These are phyloP conservation scores for Trypanosoma platydactyli DNA, from an alignment of 208 protist genomes.

Conservation along the genomic window DNA sequence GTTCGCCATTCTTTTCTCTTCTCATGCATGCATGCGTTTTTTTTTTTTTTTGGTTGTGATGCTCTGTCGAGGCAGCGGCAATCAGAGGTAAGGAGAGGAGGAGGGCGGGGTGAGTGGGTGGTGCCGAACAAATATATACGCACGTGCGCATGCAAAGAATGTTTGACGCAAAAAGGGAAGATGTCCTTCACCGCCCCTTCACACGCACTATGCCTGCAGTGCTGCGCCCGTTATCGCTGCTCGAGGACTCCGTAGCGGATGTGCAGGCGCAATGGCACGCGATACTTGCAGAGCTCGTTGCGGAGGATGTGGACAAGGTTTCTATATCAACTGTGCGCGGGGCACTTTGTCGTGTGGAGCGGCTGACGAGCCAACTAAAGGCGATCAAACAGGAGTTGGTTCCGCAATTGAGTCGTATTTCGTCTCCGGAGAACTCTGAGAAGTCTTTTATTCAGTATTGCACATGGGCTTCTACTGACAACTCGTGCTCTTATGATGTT, in stretches of 20 bases:
- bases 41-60: conserved; percentile 13
- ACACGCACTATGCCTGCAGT: conserved; percentile 55
- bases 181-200: conserved; percentile 44
- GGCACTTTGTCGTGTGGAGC: neutral
- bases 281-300: conserved; percentile 13
- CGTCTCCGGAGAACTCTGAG: neutral
- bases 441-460: conserved; percentile 17
- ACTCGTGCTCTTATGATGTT: neutral
- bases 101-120: neutral
- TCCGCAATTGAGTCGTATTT: conserved; percentile 25
- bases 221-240: conserved; percentile 36
- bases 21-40: neutral
- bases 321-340: neutral
- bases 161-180: neutral
- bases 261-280: conserved; percentile 44
- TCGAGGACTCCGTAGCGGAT: conserved; percentile 58
- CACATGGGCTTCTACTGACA: neutral
- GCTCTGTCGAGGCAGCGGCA: no score
- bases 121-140: neutral
- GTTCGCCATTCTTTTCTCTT: no score
- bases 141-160: neutral
- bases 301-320: neutral
- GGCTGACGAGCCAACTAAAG: conserved; percentile 63
- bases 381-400: conserved; percentile 73
- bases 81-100: no score